Evolutionary conservation across 2,329 filamentous ascomycete genomes (phyloP).

Genomic region (Neofusicoccum sp.): DNA sequence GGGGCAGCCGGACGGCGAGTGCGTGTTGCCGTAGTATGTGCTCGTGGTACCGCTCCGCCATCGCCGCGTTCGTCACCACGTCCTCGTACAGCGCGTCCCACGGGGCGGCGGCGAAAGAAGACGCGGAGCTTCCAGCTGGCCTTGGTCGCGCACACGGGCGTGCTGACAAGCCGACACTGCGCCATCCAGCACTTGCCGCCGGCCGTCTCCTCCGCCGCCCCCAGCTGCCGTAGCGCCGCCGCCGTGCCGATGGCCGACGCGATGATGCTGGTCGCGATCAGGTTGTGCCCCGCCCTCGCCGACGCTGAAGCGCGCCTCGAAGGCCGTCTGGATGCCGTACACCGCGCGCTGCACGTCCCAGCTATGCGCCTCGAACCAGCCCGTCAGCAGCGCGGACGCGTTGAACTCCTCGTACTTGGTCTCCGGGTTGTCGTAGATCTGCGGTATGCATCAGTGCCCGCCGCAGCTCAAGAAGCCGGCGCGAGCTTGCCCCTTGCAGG

Average conservation of each 20-base stretch:
- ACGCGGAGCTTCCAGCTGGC: constrained; percentile 32
- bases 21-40: constrained; percentile 21
- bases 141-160: constrained; percentile 50
- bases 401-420: constrained; percentile 49
- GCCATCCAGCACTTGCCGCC: constrained; percentile 49
- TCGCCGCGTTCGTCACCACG: constrained; percentile 7
- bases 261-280: constrained; percentile 42
- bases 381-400: constrained; percentile 51
- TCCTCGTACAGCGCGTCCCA: constrained; percentile 17
- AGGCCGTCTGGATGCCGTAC: constrained; percentile 54
- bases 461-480: no score
- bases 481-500: not conserved
- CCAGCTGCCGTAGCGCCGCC: constrained; percentile 27
- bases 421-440: constrained; percentile 53
- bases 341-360: constrained; percentile 54
- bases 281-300: constrained; percentile 49
- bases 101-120: constrained; percentile 43
- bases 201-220: constrained; percentile 46
- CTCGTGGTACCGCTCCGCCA: constrained; percentile 2
- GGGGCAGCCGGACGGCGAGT: constrained; percentile 27
- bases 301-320: constrained; percentile 46
- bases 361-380: constrained; percentile 45
- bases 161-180: constrained; percentile 39
- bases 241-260: constrained; percentile 39
- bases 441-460: no score